Evolutionary conservation across 192 early-diverging fungal species (phyloP).

Genomic region (Helicostylum pulchrum): DNA sequence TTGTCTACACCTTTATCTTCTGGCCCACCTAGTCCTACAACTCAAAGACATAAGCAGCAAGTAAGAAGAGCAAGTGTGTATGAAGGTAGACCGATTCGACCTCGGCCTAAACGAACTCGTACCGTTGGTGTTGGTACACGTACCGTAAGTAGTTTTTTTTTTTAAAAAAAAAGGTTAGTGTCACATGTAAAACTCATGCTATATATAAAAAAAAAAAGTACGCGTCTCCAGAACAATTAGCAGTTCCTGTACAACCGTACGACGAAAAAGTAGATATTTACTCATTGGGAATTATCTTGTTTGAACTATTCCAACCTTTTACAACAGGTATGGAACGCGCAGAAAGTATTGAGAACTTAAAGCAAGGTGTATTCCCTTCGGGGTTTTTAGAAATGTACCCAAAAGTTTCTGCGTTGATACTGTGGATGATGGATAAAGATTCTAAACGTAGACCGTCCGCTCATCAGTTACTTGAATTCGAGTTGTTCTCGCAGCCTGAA

Average conservation of each 20-base stretch:
- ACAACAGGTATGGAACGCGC: conserved; percentile 90
- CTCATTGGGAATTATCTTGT: conserved; percentile 93
- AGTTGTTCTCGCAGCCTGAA: conserved; percentile 51
- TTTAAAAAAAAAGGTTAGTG: too few species aligned
- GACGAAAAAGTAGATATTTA: conserved; percentile 90
- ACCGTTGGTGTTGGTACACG: conserved; percentile 74
- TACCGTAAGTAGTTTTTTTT: too few species aligned
- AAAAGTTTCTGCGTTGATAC: conserved; percentile 78
- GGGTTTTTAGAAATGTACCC: conserved; percentile 66
- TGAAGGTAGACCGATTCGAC: neutral
- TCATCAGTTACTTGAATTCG: conserved; percentile 66
- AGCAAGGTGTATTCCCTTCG: conserved; percentile 65
- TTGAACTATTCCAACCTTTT: conserved; percentile 90
- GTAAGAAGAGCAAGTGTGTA: neutral
- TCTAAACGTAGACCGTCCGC: conserved; percentile 69
- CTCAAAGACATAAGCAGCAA: neutral
- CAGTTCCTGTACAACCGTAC: conserved; percentile 47
- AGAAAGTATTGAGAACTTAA: conserved; percentile 59
- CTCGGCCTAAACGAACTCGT: conserved; percentile 21
- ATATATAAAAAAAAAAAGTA: conserved; percentile 42
- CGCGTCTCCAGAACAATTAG: conserved; percentile 84
- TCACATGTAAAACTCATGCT: too few species aligned
- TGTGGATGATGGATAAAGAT: conserved; percentile 79
- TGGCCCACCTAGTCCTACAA: neutral
- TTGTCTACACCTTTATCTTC: neutral